Conservation (phyloP, 345 rosid species). For the Populus simonii region DNA sequence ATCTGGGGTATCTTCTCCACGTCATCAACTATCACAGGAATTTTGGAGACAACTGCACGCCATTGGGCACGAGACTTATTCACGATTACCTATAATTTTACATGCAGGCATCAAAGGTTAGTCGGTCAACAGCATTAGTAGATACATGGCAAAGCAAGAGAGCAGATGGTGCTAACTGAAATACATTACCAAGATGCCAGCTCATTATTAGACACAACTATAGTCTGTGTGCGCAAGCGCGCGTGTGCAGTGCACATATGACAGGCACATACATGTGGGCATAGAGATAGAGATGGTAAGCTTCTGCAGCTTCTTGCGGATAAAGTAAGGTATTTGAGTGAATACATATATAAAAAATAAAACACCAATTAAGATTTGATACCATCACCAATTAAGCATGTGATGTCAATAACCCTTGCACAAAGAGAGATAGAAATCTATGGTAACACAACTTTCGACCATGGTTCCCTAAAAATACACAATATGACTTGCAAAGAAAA, state of each 20-base stretch:
- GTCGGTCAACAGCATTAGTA: background rate
- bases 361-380: too few species aligned
- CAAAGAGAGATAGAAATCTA: background rate
- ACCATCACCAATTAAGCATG: background rate
- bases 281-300: background rate
- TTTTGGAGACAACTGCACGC: slow-evolving; percentile 58
- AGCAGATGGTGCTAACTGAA: background rate
- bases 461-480: background rate
- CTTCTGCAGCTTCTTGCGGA: background rate
- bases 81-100: slow-evolving; percentile 61
- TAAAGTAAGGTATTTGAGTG: background rate
- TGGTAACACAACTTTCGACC: background rate
- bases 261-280: background rate
- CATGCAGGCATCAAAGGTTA: background rate
- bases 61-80: slow-evolving; percentile 87
- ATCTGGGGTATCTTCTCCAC: slow-evolving; percentile 66
- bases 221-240: background rate
- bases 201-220: background rate
- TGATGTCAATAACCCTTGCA: background rate
- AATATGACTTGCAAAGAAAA: background rate
- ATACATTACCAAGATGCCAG: background rate
- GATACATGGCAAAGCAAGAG: background rate
- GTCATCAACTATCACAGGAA: slow-evolving; percentile 66
- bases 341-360: background rate
- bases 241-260: background rate